Base-by-base conservation (phyloP, 2,329 filamentous ascomycete species). In the Penicillium oxalicum region DNA sequence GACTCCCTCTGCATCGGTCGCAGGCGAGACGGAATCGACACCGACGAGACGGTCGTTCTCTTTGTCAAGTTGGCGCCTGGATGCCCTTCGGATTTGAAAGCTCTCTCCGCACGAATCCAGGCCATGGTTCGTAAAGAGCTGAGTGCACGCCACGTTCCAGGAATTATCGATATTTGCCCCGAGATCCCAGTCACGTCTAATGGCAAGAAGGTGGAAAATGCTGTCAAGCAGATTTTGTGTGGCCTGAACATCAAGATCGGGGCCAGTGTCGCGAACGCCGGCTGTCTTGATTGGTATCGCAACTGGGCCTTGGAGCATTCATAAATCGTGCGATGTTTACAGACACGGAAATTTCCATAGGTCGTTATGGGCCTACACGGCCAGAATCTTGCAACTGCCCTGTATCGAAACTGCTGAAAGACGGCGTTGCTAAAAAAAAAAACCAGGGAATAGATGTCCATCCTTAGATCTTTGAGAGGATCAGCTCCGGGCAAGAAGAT, bases 191-290 rank as follows among this genome's bases (percentile, higher is more conserved):
- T 91, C 57, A 97, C 93, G 12, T 84, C 84, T 2, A 98, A 98
- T 63, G 91, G 91, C 45, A 98, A 98, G 76, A 98, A 97, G 83
- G 88, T 98, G 51, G 91, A 98, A 68, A 90, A 94, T 41, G 88
- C 89, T 0, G 91, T 97, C 5, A 97, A 97, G 75, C 91, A 96
- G 70, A 96, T 97, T 39, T 73, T 98, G 1, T 95, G 88, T 27
- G 91, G 91, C 0, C 74, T 91, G 69, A 81, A 88, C 45, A 83
- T 96, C 56, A 91, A 90, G 74, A 93, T 88, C 0, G 90, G 89
- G 42, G 90, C 91, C 0, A 94, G 88, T 62, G 91, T 97, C n/a
- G 88, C 89, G 4, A 97, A 97, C 67, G 84, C 87, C 2, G 87
- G 85, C 57, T 90, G 91, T 56, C 70, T 98, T 57, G 85, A 88